A percentile compares a stretch with the other conserved stretches of the same genome.
phyloP scores from a whole-genome alignment of 176 grass and related monocot species.

The Bothriochloa decipiens region DNA sequence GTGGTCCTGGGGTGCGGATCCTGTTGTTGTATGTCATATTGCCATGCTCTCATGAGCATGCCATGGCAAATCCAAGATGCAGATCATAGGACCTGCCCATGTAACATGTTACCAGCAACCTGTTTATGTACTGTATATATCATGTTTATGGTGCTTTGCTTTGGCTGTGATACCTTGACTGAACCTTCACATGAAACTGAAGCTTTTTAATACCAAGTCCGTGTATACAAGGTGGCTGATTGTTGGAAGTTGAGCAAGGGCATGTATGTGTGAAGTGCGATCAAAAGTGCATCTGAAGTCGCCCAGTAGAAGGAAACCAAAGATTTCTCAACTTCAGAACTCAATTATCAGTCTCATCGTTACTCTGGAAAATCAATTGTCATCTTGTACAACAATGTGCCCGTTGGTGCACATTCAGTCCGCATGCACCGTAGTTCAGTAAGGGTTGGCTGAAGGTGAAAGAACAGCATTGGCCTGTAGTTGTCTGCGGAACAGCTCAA shows the following conservation, averaged over 20 bases:
- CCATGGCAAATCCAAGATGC: background rate
- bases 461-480: background rate
- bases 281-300: background rate
- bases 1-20: background rate
- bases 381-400: background rate
- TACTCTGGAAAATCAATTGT: background rate
- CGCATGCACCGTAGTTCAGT: background rate
- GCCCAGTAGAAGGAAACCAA: background rate
- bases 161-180: background rate
- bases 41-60: background rate
- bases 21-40: background rate
- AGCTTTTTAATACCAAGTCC: background rate
- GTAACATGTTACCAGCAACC: background rate
- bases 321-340: background rate
- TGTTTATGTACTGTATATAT: background rate
- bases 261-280: background rate
- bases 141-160: slow-evolving; percentile 17
- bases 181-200: background rate
- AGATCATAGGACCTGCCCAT: background rate
- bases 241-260: background rate
- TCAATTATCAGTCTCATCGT: background rate
- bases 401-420: too few species aligned
- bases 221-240: background rate
- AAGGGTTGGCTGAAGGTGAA: background rate
- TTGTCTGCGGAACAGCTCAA: background rate